Conservation (phyloP, 306 rosid species). For the Quercus rubra region DNA sequence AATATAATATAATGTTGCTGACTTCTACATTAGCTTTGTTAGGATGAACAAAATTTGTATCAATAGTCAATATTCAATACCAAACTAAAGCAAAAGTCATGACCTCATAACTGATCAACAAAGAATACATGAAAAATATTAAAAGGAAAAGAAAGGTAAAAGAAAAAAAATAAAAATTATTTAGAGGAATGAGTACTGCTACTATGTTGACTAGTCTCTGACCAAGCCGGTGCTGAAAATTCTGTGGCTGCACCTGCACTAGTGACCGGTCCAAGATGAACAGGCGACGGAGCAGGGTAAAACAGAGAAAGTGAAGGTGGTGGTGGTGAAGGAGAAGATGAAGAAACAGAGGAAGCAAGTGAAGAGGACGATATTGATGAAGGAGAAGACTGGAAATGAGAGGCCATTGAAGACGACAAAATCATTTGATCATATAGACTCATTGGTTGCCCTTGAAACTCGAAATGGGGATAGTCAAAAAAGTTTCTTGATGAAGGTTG, state of each 20-base stretch:
- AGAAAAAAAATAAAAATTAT: not conserved
- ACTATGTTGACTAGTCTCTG: constrained; percentile 16
- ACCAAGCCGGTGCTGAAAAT: constrained; percentile 7
- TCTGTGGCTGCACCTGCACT: not conserved
- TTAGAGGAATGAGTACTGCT: constrained; percentile 20
- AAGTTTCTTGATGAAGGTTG: not conserved
- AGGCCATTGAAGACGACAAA: constrained; percentile 22
- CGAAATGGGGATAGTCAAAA: not conserved
- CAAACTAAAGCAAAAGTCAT: not conserved
- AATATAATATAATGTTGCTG: no score
- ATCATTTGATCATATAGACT: constrained; percentile 24
- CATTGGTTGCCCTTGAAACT: not conserved
- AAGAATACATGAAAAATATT: not conserved
- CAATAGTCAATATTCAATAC: no score
- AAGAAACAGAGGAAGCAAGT: constrained; percentile 4
- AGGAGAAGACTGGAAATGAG: constrained; percentile 31
- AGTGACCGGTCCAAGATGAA: not conserved
- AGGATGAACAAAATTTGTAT: not conserved
- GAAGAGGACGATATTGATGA: constrained; percentile 9
- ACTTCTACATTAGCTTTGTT: not conserved
- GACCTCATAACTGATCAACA: not conserved
- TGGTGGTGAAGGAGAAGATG: constrained; percentile 21
- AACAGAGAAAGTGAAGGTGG: constrained; percentile 8
- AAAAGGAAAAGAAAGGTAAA: not conserved
- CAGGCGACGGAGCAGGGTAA: constrained; percentile 4